Conservation (phyloP, 148 eudicot genomes). For the Rhododendron vialii region DNA sequence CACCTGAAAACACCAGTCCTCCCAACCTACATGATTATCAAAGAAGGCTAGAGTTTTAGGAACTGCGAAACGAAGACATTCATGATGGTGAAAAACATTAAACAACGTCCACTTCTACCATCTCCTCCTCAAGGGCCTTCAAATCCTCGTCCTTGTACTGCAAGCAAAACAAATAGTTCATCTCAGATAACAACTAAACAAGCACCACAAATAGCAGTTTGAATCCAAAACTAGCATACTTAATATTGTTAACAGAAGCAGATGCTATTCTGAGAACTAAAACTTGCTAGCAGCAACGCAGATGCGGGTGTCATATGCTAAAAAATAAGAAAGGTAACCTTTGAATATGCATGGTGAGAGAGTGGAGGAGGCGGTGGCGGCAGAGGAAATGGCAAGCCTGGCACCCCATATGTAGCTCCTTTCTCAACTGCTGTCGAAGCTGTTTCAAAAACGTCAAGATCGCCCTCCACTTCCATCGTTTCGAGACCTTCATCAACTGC, state of each 20-base stretch:
- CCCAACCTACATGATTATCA: neutral
- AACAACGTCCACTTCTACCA: conserved; percentile 54
- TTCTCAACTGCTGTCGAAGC: conserved; percentile 14
- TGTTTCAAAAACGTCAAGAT: conserved; percentile 25
- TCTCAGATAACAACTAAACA: neutral
- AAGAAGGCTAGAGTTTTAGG: neutral
- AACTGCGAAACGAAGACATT: neutral
- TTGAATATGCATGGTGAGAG: conserved; percentile 37
- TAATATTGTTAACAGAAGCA: neutral
- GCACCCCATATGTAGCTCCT: conserved; percentile 20
- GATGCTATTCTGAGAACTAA: neutral
- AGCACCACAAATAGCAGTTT: neutral
- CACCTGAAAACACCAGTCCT: neutral
- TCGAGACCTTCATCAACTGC: conserved; percentile 56
- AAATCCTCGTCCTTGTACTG: conserved; percentile 63
- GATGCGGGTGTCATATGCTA: neutral
- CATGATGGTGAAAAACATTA: conserved; percentile 7
- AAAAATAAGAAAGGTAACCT: conserved; percentile 38
- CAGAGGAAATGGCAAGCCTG: conserved; percentile 38
- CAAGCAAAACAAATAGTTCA: conserved; percentile 15
- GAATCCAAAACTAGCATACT: neutral
- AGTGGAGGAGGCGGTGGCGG: conserved; percentile 57
- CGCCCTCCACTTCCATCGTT: conserved; percentile 42
- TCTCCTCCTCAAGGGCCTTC: conserved; percentile 50
- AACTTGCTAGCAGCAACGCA: neutral